These are phyloP conservation scores for Metarhizium robertsii DNA, from an alignment of 2,329 filamentous ascomycete genomes.

Conservation along the genomic window DNA sequence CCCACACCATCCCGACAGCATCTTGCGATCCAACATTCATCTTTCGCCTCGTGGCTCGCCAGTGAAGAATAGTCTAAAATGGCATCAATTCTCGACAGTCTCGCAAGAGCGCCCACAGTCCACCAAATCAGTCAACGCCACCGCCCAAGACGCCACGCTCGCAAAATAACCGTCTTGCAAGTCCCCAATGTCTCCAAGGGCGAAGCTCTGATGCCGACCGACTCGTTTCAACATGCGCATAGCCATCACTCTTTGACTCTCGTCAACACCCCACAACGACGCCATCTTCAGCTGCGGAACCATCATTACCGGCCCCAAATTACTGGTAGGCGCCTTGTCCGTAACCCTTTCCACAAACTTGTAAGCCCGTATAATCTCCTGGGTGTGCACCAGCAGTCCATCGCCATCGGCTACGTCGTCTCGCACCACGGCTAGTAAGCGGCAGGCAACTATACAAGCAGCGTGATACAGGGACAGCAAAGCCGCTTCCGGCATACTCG, in stretches of 20 bases:
- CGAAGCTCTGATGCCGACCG: neutral
- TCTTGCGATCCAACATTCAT: too few relatives aligned
- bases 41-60: too few relatives aligned
- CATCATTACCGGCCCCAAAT: constrained; percentile 3
- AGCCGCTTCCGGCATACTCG: neutral
- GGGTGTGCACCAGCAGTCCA: neutral
- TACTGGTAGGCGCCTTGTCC: neutral
- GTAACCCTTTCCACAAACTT: neutral
- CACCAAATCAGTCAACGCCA: too few relatives aligned
- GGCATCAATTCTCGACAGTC: too few relatives aligned
- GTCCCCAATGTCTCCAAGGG: too few relatives aligned
- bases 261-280: constrained; percentile 5
- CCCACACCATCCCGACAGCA: too few relatives aligned
- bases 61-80: too few relatives aligned
- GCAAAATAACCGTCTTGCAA: too few relatives aligned
- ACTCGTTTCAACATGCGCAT: neutral
- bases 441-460: neutral
- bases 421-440: neutral
- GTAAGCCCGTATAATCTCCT: neutral
- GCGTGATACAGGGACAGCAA: too few relatives aligned
- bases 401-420: neutral
- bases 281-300: constrained; percentile 8
- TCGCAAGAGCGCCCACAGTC: too few relatives aligned
- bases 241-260: neutral
- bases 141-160: too few relatives aligned